These are phyloP conservation scores for Microbotryomycetes sp. DNA, from an alignment of 1,284 basidiomycete genomes.

Conservation along the genomic window DNA sequence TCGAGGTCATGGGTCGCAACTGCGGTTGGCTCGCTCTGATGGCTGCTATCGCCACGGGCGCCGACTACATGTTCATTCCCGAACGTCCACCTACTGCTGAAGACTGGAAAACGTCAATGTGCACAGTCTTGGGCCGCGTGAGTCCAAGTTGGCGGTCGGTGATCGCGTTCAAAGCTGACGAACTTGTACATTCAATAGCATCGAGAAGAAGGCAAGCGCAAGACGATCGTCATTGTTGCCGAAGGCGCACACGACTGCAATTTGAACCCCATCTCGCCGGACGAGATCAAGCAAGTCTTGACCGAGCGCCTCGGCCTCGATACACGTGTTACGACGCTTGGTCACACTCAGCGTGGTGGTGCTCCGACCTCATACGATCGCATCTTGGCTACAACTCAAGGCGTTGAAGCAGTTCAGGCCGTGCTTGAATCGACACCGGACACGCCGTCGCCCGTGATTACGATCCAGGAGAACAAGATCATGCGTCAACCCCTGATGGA, in stretches of 20 bases:
- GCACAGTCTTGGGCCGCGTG: constrained; percentile 70
- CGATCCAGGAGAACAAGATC: constrained; percentile 91
- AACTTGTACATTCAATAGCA: constrained; percentile 51
- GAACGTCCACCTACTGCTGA: constrained; percentile 73
- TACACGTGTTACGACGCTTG: constrained; percentile 94
- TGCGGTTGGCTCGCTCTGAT: constrained; percentile 96
- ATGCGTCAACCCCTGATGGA: constrained; percentile 83
- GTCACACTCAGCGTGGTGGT: constrained; percentile 94
- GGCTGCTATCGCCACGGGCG: constrained; percentile 88
- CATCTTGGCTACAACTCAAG: constrained; percentile 90
- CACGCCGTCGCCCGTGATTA: constrained; percentile 96
- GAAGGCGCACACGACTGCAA: constrained; percentile 86
- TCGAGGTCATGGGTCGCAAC: constrained; percentile 98
- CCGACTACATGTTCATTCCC: constrained; percentile 96
- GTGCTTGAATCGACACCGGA: constrained; percentile 81
- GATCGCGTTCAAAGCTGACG: not conserved
- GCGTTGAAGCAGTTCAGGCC: constrained; percentile 84
- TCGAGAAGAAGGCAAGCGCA: constrained; percentile 84
- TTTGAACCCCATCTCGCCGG: constrained; percentile 81
- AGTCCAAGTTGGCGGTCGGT: constrained; percentile 35
- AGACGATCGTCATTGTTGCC: constrained; percentile 96
- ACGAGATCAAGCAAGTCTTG: constrained; percentile 83
- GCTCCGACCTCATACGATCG: constrained; percentile 87
- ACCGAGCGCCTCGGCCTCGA: constrained; percentile 81
- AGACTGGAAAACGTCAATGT: constrained; percentile 89